Evolutionary conservation across 805 yeast species (phyloP).

Genomic region (Candida dajiaensis): DNA sequence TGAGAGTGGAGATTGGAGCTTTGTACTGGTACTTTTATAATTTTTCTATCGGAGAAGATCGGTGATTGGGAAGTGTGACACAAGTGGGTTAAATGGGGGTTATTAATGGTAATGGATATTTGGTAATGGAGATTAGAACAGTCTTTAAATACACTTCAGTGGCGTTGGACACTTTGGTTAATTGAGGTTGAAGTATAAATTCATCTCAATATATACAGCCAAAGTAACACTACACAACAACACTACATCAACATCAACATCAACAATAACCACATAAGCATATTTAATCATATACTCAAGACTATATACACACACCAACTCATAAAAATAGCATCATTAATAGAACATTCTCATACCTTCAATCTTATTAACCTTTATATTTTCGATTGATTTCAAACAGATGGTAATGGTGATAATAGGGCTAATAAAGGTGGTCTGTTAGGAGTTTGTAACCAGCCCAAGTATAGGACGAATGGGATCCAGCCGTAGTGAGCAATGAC

Average conservation of each 20-base stretch:
- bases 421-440: slow-evolving; percentile 78
- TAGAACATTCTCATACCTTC: background rate
- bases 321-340: background rate
- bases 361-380: too few relatives aligned
- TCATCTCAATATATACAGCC: too few relatives aligned
- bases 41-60: background rate
- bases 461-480: slow-evolving; percentile 89
- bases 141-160: too few relatives aligned
- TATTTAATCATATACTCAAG: background rate
- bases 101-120: too few relatives aligned
- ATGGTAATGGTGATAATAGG: slow-evolving; percentile 75
- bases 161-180: too few relatives aligned
- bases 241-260: too few relatives aligned
- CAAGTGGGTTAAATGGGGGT: background rate
- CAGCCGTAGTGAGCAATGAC: slow-evolving; percentile 93
- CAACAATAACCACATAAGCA: too few relatives aligned
- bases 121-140: too few relatives aligned
- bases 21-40: background rate
- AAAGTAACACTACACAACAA: too few relatives aligned
- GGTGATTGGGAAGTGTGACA: background rate
- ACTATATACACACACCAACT: background rate
- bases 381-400: slow-evolving; percentile 38
- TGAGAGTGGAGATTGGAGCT: too few relatives aligned
- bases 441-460: slow-evolving; percentile 79
- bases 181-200: too few relatives aligned